These are phyloP conservation scores for Pisolithus orientalis DNA, from an alignment of 768 basidiomycete species.

Conservation along the genomic window DNA sequence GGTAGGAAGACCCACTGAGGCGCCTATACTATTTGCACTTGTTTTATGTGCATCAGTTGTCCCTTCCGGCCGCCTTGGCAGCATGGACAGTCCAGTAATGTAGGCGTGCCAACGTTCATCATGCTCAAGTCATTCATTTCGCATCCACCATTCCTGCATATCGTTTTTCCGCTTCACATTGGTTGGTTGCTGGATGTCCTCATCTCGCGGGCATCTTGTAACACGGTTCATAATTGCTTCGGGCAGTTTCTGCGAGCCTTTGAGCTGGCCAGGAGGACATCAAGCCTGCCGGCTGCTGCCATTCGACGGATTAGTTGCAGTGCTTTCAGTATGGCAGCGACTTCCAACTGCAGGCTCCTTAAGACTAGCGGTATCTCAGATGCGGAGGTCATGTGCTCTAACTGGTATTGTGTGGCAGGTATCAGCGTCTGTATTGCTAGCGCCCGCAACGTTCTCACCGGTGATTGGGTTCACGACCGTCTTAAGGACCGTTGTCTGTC, in stretches of 20 bases:
- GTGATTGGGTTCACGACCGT: slow-evolving; percentile 6
- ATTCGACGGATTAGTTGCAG: background rate
- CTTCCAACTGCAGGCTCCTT: slow-evolving; percentile 1
- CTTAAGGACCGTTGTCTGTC: slow-evolving; percentile 3
- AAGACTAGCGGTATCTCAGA: slow-evolving; percentile 17
- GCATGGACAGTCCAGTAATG: no score
- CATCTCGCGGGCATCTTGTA: slow-evolving; percentile 5
- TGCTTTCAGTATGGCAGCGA: background rate
- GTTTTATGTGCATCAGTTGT: no score
- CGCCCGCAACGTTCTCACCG: slow-evolving; percentile 12
- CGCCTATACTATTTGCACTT: no score
- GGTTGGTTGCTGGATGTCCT: slow-evolving; percentile 10
- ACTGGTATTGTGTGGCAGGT: slow-evolving; percentile 12
- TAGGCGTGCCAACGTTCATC: no score
- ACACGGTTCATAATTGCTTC: slow-evolving; percentile 9
- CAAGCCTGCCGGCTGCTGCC: slow-evolving; percentile 1
- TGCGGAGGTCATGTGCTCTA: background rate
- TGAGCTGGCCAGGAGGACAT: slow-evolving; percentile 7
- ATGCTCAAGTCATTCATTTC: background rate
- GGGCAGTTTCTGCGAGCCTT: slow-evolving; percentile 1
- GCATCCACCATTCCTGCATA: slow-evolving; percentile 27
- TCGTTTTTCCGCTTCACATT: slow-evolving; percentile 12
- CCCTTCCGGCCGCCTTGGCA: no score
- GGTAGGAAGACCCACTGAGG: no score
- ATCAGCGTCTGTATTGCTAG: slow-evolving; percentile 11